Conservation (phyloP, 352 stramenopile genomes). For the Pythium folliculosum region DNA sequence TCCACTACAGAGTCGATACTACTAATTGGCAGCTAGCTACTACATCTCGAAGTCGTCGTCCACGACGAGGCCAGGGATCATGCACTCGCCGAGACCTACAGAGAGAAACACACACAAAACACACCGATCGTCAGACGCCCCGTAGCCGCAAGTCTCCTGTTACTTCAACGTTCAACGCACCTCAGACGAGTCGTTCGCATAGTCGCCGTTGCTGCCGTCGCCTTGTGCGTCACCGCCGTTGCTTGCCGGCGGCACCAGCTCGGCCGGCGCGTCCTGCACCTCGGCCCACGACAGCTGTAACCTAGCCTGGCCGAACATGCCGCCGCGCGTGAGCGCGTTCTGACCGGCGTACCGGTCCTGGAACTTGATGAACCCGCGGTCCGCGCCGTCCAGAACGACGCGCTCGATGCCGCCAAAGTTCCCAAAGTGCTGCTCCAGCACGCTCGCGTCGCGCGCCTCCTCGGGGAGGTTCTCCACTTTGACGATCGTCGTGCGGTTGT, state of each 20-base stretch:
- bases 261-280: constrained; percentile 50
- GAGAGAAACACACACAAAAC: neutral
- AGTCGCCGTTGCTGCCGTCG: neutral
- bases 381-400: constrained; percentile 63
- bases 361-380: constrained; percentile 82
- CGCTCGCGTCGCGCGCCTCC: constrained; percentile 69
- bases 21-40: neutral
- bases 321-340: constrained; percentile 60
- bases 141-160: neutral
- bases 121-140: neutral
- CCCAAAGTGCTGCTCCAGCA: constrained; percentile 86
- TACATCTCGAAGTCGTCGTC: neutral
- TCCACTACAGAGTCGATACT: constrained; percentile 1
- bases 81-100: constrained; percentile 24
- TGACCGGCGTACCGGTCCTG: constrained; percentile 78
- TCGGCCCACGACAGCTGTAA: constrained; percentile 72
- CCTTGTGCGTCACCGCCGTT: neutral
- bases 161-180: constrained; percentile 11
- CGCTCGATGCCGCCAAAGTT: constrained; percentile 81
- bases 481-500: constrained; percentile 87
- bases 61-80: constrained; percentile 9
- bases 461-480: constrained; percentile 76
- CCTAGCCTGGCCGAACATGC: constrained; percentile 55
- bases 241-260: constrained; percentile 30
- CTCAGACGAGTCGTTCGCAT: constrained; percentile 23